These are phyloP conservation scores for Vigna unguiculata DNA, from an alignment of 306 rosid genomes.

Conservation along the genomic window DNA sequence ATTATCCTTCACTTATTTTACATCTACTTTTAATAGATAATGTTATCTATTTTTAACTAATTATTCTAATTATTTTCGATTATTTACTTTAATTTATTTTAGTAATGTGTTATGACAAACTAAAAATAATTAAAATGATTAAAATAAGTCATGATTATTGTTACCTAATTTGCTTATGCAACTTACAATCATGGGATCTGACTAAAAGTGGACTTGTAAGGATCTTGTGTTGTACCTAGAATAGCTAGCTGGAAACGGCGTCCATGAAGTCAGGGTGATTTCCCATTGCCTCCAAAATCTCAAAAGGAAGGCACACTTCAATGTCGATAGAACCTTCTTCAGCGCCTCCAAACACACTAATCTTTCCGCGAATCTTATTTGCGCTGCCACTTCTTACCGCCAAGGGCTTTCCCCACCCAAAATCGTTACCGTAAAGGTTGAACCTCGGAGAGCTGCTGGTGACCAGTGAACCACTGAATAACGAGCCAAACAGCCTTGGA, in stretches of 20 bases:
- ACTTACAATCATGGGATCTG: background rate
- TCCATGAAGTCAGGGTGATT: slow-evolving; percentile 43
- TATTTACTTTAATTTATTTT: too few species aligned
- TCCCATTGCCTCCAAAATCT: slow-evolving; percentile 49
- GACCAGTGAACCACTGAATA: background rate
- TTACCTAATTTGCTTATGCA: too few species aligned
- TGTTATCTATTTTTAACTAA: too few species aligned
- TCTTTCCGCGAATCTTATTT: slow-evolving; percentile 45
- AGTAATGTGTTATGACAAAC: too few species aligned
- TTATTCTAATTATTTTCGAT: too few species aligned
- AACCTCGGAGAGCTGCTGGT: slow-evolving; percentile 54
- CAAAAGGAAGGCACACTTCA: slow-evolving; percentile 47
- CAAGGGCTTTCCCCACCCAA: slow-evolving; percentile 56
- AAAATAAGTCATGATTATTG: too few species aligned
- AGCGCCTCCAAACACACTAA: slow-evolving; percentile 44
- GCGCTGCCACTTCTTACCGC: slow-evolving; percentile 52
- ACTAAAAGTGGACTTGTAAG: too few species aligned
- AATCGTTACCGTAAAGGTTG: slow-evolving; percentile 55
- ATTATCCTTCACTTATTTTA: too few species aligned
- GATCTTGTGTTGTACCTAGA: too few species aligned
- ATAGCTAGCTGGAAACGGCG: background rate
- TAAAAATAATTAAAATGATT: too few species aligned
- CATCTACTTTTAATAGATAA: too few species aligned
- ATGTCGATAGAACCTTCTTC: slow-evolving; percentile 58
- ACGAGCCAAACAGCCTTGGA: background rate